These are phyloP conservation scores for Komagataella ulmi DNA, from an alignment of 805 yeast genomes.

Conservation along the genomic window DNA sequence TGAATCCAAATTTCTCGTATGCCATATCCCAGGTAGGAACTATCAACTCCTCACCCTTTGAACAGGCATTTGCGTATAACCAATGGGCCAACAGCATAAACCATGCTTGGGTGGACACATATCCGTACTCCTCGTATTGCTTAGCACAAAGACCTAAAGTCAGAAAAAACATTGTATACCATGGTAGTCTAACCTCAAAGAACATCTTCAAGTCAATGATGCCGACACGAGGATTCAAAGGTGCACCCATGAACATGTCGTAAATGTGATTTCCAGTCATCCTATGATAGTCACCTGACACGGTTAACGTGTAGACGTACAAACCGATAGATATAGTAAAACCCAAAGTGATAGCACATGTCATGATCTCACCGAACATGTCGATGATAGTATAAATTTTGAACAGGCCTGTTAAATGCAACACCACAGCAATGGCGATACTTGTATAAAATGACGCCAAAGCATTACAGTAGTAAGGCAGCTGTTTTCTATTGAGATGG, in stretches of 20 bases:
- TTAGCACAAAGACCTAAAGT: constrained; percentile 61
- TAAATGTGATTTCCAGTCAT: constrained; percentile 87
- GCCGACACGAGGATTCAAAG: constrained; percentile 91
- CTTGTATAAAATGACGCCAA: constrained; percentile 70
- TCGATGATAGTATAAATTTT: constrained; percentile 66
- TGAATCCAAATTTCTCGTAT: constrained; percentile 97
- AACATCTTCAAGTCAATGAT: constrained; percentile 91
- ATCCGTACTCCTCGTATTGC: constrained; percentile 76
- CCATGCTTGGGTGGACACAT: constrained; percentile 61
- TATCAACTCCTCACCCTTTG: constrained; percentile 94
- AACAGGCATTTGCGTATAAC: constrained; percentile 92
- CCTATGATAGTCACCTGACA: constrained; percentile 69
- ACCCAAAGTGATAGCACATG: constrained; percentile 78
- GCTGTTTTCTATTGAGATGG: constrained; percentile 66
- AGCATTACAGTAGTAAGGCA: constrained; percentile 92
- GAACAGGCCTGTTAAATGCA: constrained; percentile 69
- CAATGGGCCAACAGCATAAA: constrained; percentile 77
- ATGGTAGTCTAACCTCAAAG: constrained; percentile 93
- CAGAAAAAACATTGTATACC: constrained; percentile 81
- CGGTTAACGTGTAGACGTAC: constrained; percentile 51
- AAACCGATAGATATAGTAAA: constrained; percentile 51
- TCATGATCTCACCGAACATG: constrained; percentile 83
- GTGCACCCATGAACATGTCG: constrained; percentile 95
- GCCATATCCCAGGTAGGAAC: constrained; percentile 99
- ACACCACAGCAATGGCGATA: constrained; percentile 36